These are phyloP conservation scores for Apostasia shenzhenica DNA, from an alignment of 106 monocot species.

Conservation along the genomic window DNA sequence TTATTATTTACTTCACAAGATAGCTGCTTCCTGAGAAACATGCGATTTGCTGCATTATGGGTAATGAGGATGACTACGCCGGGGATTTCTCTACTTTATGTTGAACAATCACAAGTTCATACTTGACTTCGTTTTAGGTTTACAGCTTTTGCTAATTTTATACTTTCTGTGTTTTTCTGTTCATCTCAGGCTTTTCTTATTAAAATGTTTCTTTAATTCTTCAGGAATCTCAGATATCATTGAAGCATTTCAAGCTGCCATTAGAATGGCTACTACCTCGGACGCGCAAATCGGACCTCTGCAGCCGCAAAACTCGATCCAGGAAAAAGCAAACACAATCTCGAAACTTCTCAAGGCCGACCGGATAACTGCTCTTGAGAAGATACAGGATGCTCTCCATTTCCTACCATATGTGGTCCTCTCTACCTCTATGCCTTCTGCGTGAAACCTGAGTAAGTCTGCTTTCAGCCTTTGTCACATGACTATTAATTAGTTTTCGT, in stretches of 20 bases:
- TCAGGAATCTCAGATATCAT: constrained; percentile 74
- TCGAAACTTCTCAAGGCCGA: constrained; percentile 46
- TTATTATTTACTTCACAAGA: no score
- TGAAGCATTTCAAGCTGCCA: constrained; percentile 63
- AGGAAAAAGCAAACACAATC: constrained; percentile 66
- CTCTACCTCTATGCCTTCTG: constrained; percentile 68
- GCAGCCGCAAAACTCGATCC: constrained; percentile 24
- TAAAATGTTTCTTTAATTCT: neutral
- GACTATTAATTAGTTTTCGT: no score
- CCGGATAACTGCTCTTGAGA: constrained; percentile 53
- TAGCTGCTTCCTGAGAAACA: no score
- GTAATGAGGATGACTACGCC: no score
- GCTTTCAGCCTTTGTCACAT: neutral
- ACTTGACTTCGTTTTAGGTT: no score
- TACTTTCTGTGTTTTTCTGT: no score
- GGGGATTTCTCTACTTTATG: no score
- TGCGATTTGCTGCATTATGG: no score
- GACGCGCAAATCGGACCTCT: neutral
- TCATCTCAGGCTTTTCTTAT: no score
- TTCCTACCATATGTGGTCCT: constrained; percentile 70
- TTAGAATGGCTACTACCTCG: constrained; percentile 20
- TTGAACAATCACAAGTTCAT: no score
- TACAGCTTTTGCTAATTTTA: no score
- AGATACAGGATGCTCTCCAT: constrained; percentile 82
- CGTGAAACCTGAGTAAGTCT: constrained; percentile 15